Evolutionary conservation across 345 rosid species (phyloP).

Genomic region (Eucalyptus sp.): DNA sequence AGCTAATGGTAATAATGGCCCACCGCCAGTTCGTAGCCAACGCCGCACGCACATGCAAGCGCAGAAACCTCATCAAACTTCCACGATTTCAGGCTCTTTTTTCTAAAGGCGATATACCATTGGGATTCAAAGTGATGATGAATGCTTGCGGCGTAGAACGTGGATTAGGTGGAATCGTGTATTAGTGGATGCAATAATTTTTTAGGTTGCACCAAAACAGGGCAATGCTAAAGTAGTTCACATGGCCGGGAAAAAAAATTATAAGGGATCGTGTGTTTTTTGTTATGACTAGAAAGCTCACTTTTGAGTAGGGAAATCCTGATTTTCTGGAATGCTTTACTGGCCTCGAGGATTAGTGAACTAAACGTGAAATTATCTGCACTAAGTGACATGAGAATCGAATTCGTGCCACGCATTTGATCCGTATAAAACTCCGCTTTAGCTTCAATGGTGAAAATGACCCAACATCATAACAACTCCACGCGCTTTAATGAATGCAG

Average conservation of each 20-base stretch:
- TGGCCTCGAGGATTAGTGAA: not conserved
- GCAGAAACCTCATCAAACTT: not conserved
- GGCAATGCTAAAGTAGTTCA: not conserved
- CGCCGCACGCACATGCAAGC: not conserved
- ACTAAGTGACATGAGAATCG: no score
- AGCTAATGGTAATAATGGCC: not conserved
- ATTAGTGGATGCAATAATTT: not conserved
- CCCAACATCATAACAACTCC: no score
- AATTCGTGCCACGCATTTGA: not conserved
- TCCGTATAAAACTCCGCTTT: not conserved
- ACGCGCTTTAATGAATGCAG: rapidly evolving
- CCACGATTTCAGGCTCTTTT: not conserved
- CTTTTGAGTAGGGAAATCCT: not conserved
- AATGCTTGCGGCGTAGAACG: not conserved
- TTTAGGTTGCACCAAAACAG: not conserved
- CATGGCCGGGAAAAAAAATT: not conserved
- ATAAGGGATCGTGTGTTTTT: not conserved
- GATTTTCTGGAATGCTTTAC: not conserved
- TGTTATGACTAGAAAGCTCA: not conserved
- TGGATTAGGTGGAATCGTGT: not conserved
- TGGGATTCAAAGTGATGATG: not conserved
- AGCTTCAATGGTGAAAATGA: not conserved
- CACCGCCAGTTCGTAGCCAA: not conserved
- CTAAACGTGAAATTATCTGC: not conserved
- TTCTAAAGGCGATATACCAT: not conserved